Evolutionary conservation across 129 eudicot genomes (phyloP).

Genomic region (Deinandra increscens): DNA sequence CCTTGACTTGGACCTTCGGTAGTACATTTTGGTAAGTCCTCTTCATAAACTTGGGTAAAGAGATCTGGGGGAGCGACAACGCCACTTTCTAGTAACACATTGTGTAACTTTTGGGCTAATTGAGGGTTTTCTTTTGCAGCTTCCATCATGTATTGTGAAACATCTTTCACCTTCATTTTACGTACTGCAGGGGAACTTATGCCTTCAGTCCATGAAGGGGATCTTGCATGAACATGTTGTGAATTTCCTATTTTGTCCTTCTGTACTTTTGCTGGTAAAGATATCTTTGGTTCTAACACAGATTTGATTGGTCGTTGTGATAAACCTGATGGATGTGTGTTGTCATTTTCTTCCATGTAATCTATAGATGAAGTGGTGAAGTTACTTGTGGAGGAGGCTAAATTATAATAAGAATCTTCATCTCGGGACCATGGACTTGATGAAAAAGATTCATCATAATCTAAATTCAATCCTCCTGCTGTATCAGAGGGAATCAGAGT

Average conservation of each 20-base stretch:
- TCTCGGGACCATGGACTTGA: conserved; percentile 44
- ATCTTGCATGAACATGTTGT: conserved; percentile 52
- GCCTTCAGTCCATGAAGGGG: conserved; percentile 99
- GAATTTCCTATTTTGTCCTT: conserved; percentile 36
- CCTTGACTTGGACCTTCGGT: conserved; percentile 22
- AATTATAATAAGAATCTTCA: conserved; percentile 34
- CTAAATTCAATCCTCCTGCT: conserved; percentile 39
- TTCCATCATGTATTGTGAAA: conserved; percentile 95
- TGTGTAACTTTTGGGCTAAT: conserved; percentile 91
- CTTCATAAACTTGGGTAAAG: conserved; percentile 66
- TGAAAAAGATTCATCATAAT: conserved; percentile 45
- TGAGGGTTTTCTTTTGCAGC: conserved; percentile 97
- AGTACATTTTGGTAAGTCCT: conserved; percentile 45
- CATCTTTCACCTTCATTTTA: conserved; percentile 90
- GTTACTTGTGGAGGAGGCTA: conserved; percentile 54
- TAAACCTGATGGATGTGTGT: conserved; percentile 11
- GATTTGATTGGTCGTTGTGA: conserved; percentile 15
- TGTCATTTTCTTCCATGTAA: conserved; percentile 39
- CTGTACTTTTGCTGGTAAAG: conserved; percentile 18
- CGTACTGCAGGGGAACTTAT: conserved; percentile 80
- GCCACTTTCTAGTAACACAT: conserved; percentile 88
- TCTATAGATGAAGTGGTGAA: conserved; percentile 46
- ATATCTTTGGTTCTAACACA: conserved; percentile 30
- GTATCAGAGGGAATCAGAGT: conserved; percentile 84
- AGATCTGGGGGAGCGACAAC: conserved; percentile 91